Conservation (phyloP, 768 basidiomycete genomes). For the Coprinopsis marcescibilis region DNA sequence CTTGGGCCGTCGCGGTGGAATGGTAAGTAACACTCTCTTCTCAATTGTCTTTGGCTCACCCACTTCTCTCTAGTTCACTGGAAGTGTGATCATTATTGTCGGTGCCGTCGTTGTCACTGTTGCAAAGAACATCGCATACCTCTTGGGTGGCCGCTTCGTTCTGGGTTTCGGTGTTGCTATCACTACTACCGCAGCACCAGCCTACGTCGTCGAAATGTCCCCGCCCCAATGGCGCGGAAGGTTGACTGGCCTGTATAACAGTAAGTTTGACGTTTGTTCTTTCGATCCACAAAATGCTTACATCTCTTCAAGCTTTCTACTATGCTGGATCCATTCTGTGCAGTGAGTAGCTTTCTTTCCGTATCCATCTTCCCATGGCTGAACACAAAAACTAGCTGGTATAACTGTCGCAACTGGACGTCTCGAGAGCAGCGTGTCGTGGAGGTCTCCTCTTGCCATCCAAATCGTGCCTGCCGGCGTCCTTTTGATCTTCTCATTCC, state of each 20-base stretch:
- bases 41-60: neutral
- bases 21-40: slow-evolving; percentile 23
- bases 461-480: slow-evolving; percentile 43
- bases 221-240: slow-evolving; percentile 54
- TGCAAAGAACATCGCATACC: slow-evolving; percentile 37
- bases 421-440: slow-evolving; percentile 29
- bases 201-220: slow-evolving; percentile 54
- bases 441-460: slow-evolving; percentile 48
- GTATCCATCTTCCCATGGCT: neutral
- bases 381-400: slow-evolving; percentile 25
- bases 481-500: slow-evolving; percentile 26
- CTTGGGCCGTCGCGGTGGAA: slow-evolving; percentile 39
- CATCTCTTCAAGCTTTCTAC: slow-evolving; percentile 34
- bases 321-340: slow-evolving; percentile 39
- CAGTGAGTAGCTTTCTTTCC: slow-evolving; percentile 21
- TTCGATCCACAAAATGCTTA: neutral
- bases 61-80: slow-evolving; percentile 24
- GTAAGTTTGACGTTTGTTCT: slow-evolving; percentile 13
- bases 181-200: slow-evolving; percentile 35
- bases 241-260: slow-evolving; percentile 41
- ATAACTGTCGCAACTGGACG: slow-evolving; percentile 39
- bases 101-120: slow-evolving; percentile 42
- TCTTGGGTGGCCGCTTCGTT: slow-evolving; percentile 47
- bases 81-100: slow-evolving; percentile 33
- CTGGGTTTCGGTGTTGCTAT: slow-evolving; percentile 51